Conservation (phyloP, 805 yeast species). For the Blastobotrys mokoenaii region DNA sequence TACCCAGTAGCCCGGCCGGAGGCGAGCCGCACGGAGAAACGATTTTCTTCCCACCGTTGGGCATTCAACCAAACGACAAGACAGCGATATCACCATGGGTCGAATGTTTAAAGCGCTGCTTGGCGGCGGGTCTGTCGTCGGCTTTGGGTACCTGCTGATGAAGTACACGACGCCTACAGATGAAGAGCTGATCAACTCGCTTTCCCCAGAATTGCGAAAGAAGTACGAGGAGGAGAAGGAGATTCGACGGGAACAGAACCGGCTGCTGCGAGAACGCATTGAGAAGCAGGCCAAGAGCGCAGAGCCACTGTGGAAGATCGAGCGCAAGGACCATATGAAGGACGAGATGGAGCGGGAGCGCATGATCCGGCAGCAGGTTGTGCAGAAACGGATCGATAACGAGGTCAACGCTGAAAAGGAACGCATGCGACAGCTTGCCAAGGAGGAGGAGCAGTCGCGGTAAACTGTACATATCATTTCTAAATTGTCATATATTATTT, state of each 20-base stretch:
- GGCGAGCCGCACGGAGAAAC: no score
- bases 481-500: not conserved
- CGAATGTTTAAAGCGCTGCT: slow-evolving; percentile 48
- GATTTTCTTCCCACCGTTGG: no score
- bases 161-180: slow-evolving; percentile 79
- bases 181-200: slow-evolving; percentile 55
- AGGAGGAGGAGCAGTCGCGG: slow-evolving; percentile 16
- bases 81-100: no score
- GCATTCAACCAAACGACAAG: no score
- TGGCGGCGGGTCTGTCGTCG: slow-evolving; percentile 59
- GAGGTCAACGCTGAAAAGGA: slow-evolving; percentile 15
- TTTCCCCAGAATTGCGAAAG: slow-evolving; percentile 77
- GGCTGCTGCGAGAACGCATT: slow-evolving; percentile 1
- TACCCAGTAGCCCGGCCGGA: no score
- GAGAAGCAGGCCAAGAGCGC: not conserved
- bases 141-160: slow-evolving; percentile 61
- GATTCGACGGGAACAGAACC: slow-evolving; percentile 10
- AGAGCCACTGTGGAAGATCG: slow-evolving; percentile 4
- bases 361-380: not conserved
- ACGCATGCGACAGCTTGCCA: slow-evolving; percentile 17
- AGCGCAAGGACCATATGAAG: slow-evolving; percentile 13
- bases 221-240: slow-evolving; percentile 37
- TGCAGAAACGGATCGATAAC: not conserved
- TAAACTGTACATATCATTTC: slow-evolving; percentile 1
- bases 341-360: slow-evolving; percentile 15